Base-by-base conservation (phyloP, 768 basidiomycete species). In the Auriscalpium vulgare region DNA sequence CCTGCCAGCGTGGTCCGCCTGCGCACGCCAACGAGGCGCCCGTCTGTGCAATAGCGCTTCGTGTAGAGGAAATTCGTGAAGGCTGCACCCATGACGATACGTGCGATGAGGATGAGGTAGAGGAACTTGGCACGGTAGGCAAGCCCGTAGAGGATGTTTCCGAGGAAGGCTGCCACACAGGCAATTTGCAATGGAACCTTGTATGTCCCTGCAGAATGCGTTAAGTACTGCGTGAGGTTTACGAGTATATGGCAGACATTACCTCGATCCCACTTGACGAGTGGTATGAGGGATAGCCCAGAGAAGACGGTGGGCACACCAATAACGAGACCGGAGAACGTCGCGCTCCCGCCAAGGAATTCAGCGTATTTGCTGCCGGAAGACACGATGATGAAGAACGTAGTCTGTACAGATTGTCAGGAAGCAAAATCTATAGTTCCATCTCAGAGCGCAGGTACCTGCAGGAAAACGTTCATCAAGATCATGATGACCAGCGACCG, bases 11-110 rank as follows among this genome's bases (percentile, higher is more conserved):
- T 82, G 10, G 83, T 86, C 37, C 84, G 73, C 23, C 80, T 74
- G 34, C 83, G 79, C 23, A 85, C 66, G 29, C 85, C 83, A 44
- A 88, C 81, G 53, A 87, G 76, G 16, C 80, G 79, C 4, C 81
- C 78, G 65, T 87, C 86, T n/a, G 77, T 78, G 65, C 85, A 87
- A 64, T 83, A 87, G 13, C 82, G 76, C 62, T 85, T 87, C 61
- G 68, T 71, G 68, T 85, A 87, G 83, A 88, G 80, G 72, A 80
- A 84, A 40, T 77, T 72, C 3, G 81, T 77, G 64, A 84, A 85
- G 7, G 77, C 77, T 40, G 85, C 62, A 1, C 85, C 85, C 37
- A 72, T 75, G 35, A 86, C 78, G 51, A 83, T 80, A n/a, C 86
- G 82, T 6, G 83, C 84, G 37, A 87, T 74, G 59, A 88, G 79